phyloP scores from a whole-genome alignment of 192 early-diverging fungal genomes.

The Phlyctochytrium planicorne region DNA sequence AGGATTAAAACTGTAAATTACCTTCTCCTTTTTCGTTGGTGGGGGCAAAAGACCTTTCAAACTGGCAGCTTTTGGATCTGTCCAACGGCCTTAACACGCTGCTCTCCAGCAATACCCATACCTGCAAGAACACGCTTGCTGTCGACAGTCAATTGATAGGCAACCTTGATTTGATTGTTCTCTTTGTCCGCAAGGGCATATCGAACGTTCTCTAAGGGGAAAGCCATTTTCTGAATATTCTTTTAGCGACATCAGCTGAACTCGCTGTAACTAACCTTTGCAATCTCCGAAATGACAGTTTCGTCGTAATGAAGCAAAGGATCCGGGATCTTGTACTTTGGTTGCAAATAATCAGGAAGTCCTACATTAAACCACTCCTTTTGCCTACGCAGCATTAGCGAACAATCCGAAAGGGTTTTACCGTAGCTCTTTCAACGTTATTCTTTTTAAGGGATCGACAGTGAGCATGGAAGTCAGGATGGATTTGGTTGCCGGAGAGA shows the following conservation, averaged over 20 bases:
- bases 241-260: not conserved
- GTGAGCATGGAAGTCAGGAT: slow-evolving; percentile 88
- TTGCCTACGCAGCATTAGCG: slow-evolving; percentile 44
- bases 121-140: slow-evolving; percentile 46
- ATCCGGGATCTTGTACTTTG: slow-evolving; percentile 70
- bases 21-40: not conserved
- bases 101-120: slow-evolving; percentile 26
- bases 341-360: slow-evolving; percentile 89
- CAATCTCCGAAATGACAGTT: slow-evolving; percentile 74
- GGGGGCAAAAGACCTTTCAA: too few relatives aligned
- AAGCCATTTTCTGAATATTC: slow-evolving; percentile 69
- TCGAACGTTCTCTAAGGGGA: slow-evolving; percentile 63
- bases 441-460: slow-evolving; percentile 95
- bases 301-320: slow-evolving; percentile 71
- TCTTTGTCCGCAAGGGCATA: slow-evolving; percentile 75
- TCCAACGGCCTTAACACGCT: too few relatives aligned
- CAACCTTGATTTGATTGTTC: slow-evolving; percentile 95
- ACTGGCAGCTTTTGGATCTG: not conserved
- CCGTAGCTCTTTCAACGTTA: slow-evolving; percentile 82
- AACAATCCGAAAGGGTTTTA: not conserved
- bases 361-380: slow-evolving; percentile 91
- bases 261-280: slow-evolving; percentile 46
- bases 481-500: slow-evolving; percentile 78
- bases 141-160: slow-evolving; percentile 94
- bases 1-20: too few relatives aligned